These are phyloP conservation scores for Hypoxylon crocopeplum DNA, from an alignment of 495 filamentous ascomycete genomes.

Conservation along the genomic window DNA sequence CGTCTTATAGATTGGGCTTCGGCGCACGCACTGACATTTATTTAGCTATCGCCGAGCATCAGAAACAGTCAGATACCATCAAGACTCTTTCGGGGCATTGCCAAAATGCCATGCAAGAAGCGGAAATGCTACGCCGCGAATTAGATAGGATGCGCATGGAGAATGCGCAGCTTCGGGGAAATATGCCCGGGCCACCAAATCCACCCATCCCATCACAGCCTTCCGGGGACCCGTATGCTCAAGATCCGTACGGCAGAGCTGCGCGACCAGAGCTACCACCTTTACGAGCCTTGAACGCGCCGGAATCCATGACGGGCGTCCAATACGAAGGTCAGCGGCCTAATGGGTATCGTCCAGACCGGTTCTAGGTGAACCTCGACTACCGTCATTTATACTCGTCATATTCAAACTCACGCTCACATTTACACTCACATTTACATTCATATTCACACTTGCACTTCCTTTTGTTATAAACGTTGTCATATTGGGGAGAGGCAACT, in stretches of 20 bases:
- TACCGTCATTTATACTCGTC: background rate
- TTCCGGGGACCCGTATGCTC: constrained; percentile 38
- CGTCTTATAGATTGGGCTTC: background rate
- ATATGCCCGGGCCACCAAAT: constrained; percentile 24
- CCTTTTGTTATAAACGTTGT: constrained; percentile 27
- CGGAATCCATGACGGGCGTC: constrained; percentile 62
- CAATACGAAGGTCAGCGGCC: constrained; percentile 56
- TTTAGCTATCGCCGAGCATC: constrained; percentile 63
- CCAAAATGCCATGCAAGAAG: constrained; percentile 47
- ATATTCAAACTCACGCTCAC: constrained; percentile 14
- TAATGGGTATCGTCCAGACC: constrained; percentile 46
- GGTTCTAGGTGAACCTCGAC: constrained; percentile 25
- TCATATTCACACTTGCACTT: constrained; percentile 17
- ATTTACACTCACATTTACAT: constrained; percentile 12
- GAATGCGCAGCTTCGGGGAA: constrained; percentile 57
- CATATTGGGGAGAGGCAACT: constrained; percentile 18
- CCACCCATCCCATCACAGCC: constrained; percentile 39
- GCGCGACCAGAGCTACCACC: constrained; percentile 56
- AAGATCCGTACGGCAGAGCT: constrained; percentile 41
- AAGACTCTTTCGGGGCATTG: constrained; percentile 44
- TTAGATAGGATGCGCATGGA: constrained; percentile 59
- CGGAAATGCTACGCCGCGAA: constrained; percentile 57
- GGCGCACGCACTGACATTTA: constrained; percentile 17
- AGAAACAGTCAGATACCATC: constrained; percentile 50
- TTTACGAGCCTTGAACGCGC: constrained; percentile 48